A percentile compares a stretch with the other conserved stretches of the same genome.
Conservation (phyloP, 352 stramenopile genomes). For the Blastocystis sp. region DNA sequence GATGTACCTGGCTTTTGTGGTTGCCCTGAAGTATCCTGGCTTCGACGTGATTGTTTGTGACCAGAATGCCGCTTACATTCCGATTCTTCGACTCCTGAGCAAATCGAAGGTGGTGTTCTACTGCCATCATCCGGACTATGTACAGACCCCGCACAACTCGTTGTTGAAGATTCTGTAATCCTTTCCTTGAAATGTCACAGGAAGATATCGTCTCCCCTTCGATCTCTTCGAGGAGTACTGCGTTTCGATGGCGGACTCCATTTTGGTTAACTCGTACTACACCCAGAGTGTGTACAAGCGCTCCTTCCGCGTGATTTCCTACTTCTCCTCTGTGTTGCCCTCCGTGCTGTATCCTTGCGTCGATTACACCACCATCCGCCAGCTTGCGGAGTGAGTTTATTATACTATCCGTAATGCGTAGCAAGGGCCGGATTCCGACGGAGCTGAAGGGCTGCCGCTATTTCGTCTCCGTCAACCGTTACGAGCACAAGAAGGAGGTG, state of each 20-base stretch:
- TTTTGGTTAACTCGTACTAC: constrained; percentile 96
- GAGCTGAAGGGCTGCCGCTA: neutral
- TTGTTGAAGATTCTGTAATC: constrained; percentile 74
- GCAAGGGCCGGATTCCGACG: neutral
- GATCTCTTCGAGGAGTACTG: constrained; percentile 88
- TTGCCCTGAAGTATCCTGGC: constrained; percentile 41
- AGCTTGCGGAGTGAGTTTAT: constrained; percentile 61
- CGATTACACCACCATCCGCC: constrained; percentile 41
- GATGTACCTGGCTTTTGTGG: constrained; percentile 81
- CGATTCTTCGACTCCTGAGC: constrained; percentile 71
- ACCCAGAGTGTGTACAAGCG: constrained; percentile 79
- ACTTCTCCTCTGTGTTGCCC: constrained; percentile 72
- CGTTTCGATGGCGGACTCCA: constrained; percentile 83
- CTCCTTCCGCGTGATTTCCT: constrained; percentile 80
- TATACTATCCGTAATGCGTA: constrained; percentile 26
- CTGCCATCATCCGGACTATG: constrained; percentile 96
- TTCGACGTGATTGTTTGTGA: constrained; percentile 73
- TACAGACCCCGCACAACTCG: constrained; percentile 77
- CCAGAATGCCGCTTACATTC: constrained; percentile 73
- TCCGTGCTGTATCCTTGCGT: constrained; percentile 90
- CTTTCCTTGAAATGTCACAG: constrained; percentile 77
- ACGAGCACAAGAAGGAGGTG: constrained; percentile 96
- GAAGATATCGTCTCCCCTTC: constrained; percentile 84
- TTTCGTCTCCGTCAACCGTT: constrained; percentile 94
- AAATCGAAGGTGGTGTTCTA: constrained; percentile 87